A percentile compares a stretch with the other conserved stretches of the same genome.
phyloP scores from a whole-genome alignment of 208 protist species.

The Acanthamoeba rhysodes region DNA sequence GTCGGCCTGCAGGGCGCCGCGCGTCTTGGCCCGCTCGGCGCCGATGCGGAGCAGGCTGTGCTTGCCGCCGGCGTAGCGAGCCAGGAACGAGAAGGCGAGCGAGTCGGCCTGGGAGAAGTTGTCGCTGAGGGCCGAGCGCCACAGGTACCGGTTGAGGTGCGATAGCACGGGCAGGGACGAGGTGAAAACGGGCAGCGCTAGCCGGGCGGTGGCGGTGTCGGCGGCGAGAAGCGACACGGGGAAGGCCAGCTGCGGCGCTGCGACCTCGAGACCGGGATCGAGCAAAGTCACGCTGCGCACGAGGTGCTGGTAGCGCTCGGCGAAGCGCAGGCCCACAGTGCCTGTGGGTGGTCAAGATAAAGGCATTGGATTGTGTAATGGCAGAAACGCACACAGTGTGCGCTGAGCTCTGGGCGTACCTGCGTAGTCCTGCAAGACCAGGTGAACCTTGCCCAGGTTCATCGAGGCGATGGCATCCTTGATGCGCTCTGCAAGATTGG shows the following conservation, averaged over 20 bases:
- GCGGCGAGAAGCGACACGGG: conserved; percentile 30
- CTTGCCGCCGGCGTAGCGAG: conserved; percentile 7
- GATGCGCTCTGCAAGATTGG: background rate
- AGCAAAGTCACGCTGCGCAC: conserved; percentile 51
- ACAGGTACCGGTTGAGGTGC: conserved; percentile 50
- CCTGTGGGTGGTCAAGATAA: background rate
- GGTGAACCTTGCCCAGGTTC: conserved; percentile 52
- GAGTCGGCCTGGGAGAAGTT: conserved; percentile 30
- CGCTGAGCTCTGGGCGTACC: background rate
- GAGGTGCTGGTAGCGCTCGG: background rate
- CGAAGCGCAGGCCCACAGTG: conserved; percentile 16
- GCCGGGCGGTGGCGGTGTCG: background rate
- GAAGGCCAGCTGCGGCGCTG: conserved; percentile 32
- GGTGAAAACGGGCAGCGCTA: background rate
- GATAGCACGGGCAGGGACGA: conserved; percentile 49
- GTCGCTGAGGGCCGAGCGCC: background rate
- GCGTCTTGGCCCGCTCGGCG: background rate
- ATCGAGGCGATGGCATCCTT: conserved; percentile 56
- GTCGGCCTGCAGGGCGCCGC: background rate
- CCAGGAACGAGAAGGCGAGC: conserved; percentile 31
- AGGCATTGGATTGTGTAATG: no score
- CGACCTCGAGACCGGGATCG: conserved; percentile 1
- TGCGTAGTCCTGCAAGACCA: conserved; percentile 43
- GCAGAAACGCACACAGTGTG: background rate
- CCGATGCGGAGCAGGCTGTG: conserved; percentile 62